These are phyloP conservation scores for Biscutella laevigata DNA, from an alignment of 441 rosid genomes.

Conservation along the genomic window DNA sequence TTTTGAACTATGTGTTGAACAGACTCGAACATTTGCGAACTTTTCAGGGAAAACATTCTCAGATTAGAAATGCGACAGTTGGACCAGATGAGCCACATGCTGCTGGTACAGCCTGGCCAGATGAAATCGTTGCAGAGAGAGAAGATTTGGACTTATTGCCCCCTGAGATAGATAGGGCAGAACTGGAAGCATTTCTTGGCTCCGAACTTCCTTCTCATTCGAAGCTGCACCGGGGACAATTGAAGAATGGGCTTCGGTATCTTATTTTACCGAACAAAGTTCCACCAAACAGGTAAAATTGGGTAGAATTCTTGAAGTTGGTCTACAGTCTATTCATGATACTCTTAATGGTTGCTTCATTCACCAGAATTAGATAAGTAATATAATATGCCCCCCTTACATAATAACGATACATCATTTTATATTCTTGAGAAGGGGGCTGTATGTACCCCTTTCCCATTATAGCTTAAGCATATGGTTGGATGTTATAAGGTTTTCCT, in stretches of 20 bases:
- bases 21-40: not conserved
- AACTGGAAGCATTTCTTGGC: slow-evolving; percentile 52
- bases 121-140: slow-evolving; percentile 57
- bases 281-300: too few relatives aligned
- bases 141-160: slow-evolving; percentile 51
- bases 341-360: too few relatives aligned
- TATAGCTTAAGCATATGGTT: slow-evolving; percentile 1
- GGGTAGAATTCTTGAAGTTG: too few relatives aligned
- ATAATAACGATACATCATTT: not conserved
- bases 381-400: not conserved
- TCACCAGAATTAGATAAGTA: too few relatives aligned
- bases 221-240: slow-evolving; percentile 67
- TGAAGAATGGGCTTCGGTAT: slow-evolving; percentile 92
- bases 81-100: slow-evolving; percentile 99
- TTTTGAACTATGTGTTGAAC: not conserved
- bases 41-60: slow-evolving; percentile 42
- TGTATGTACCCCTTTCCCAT: not conserved
- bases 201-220: slow-evolving; percentile 87
- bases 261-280: slow-evolving; percentile 31
- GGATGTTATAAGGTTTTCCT: slow-evolving; percentile 2
- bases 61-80: slow-evolving; percentile 56
- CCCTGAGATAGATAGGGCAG: slow-evolving; percentile 38
- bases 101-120: slow-evolving; percentile 78
- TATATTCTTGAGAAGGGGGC: not conserved
- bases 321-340: too few relatives aligned